Conservation (phyloP, 768 basidiomycete species). For the Fibroporia radiculosa region DNA sequence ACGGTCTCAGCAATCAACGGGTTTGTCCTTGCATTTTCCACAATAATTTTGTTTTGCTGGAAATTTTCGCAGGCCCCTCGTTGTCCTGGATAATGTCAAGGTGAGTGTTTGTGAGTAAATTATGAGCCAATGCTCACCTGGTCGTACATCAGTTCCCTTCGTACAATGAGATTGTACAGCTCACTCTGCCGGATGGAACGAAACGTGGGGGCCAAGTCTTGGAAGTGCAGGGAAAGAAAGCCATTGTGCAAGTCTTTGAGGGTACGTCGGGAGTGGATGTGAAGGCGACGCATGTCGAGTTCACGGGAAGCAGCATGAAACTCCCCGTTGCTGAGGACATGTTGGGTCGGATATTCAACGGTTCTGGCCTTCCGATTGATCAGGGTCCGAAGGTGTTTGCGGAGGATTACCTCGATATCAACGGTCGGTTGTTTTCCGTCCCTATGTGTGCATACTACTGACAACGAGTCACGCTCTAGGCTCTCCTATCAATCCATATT, state of each 20-base stretch:
- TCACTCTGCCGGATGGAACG: conserved; percentile 92
- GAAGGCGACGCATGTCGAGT: conserved; percentile 94
- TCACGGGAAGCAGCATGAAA: conserved; percentile 98
- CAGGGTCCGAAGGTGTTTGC: conserved; percentile 99
- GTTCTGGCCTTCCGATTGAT: conserved; percentile 96
- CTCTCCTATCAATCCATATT: conserved; percentile 95
- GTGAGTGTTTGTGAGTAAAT: conserved; percentile 33
- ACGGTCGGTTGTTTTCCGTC: conserved; percentile 50
- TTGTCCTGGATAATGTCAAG: conserved; percentile 98
- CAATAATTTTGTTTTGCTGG: conserved; percentile 4
- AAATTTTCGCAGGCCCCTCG: conserved; percentile 66
- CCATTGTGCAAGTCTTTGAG: conserved; percentile 98
- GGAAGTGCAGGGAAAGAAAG: conserved; percentile 97
- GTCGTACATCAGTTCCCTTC: conserved; percentile 68
- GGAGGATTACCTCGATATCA: conserved; percentile 98
- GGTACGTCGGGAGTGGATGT: conserved; percentile 97
- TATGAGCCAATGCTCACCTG: conserved; percentile 4
- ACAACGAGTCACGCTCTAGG: conserved; percentile 48
- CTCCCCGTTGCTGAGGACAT: conserved; percentile 98
- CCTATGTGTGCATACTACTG: conserved; percentile 3
- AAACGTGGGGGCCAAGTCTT: conserved; percentile 96
- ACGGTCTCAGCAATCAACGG: conserved; percentile 99
- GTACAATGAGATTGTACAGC: conserved; percentile 96
- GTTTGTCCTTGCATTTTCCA: conserved; percentile 37
- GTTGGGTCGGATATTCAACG: conserved; percentile 98